These are phyloP conservation scores for Candida buenavistaensis DNA, from an alignment of 1,139 yeast species.

Conservation along the genomic window DNA sequence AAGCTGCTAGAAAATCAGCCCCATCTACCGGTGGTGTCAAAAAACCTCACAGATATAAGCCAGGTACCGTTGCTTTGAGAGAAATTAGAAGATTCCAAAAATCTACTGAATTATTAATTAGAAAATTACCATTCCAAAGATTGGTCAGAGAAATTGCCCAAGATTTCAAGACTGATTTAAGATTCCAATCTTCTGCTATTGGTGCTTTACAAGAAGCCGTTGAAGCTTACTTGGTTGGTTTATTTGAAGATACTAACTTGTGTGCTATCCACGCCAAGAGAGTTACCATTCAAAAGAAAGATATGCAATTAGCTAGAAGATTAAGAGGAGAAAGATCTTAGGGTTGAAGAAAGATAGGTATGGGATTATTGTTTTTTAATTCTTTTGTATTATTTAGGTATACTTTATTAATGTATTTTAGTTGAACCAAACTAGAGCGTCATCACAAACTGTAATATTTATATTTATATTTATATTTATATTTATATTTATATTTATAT, in stretches of 20 bases:
- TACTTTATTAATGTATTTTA: slow-evolving; percentile 5
- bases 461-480: too few species aligned
- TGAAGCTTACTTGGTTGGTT: slow-evolving; percentile 90
- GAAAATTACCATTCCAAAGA: slow-evolving; percentile 99
- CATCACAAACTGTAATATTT: too few species aligned
- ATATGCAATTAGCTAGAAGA: slow-evolving; percentile 98
- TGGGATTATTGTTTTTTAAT: slow-evolving; percentile 4
- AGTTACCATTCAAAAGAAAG: slow-evolving; percentile 99
- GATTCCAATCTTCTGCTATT: slow-evolving; percentile 98
- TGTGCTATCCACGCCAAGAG: slow-evolving; percentile 99
- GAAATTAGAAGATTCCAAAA: slow-evolving; percentile 99
- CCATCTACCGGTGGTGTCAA: slow-evolving; percentile 98
- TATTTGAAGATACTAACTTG: slow-evolving; percentile 95
- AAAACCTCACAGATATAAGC: slow-evolving; percentile 99
- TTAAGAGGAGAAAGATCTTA: slow-evolving; percentile 95
- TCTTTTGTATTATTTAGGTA: slow-evolving; percentile 8
- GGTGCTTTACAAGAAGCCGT: slow-evolving; percentile 99
- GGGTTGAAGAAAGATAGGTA: slow-evolving; percentile 8
- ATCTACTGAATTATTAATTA: slow-evolving; percentile 93
- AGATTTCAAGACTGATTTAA: slow-evolving; percentile 96
- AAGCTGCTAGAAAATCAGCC: slow-evolving; percentile 99
- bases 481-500: too few species aligned
- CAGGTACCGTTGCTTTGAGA: slow-evolving; percentile 99
- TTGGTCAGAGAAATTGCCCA: slow-evolving; percentile 97
- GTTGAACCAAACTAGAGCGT: too few species aligned